These are phyloP conservation scores for Penicillium mononematosum DNA, from an alignment of 495 filamentous ascomycete genomes.

Conservation along the genomic window DNA sequence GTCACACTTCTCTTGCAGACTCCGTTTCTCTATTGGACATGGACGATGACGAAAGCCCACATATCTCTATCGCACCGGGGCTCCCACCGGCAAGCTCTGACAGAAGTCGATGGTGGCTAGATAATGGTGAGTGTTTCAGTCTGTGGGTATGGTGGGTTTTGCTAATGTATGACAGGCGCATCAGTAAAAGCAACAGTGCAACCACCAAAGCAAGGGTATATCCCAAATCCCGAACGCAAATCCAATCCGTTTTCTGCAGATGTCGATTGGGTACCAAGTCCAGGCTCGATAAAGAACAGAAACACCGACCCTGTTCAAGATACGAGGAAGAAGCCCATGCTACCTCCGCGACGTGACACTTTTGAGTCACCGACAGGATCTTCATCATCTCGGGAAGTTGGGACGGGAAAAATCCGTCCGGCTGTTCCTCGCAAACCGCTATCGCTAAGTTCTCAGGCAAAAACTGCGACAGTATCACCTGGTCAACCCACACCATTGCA, in stretches of 20 bases:
- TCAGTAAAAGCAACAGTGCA: slow-evolving; percentile 69
- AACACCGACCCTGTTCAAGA: not conserved
- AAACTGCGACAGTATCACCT: not conserved
- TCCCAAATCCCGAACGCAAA: slow-evolving; percentile 68
- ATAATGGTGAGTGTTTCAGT: slow-evolving; percentile 56
- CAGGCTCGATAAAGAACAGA: slow-evolving; percentile 3
- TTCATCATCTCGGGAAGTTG: not conserved
- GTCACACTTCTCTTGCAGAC: slow-evolving; percentile 41
- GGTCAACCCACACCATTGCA: not conserved
- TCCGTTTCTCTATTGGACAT: slow-evolving; percentile 52
- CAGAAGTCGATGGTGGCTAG: slow-evolving; percentile 89
- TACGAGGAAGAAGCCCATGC: slow-evolving; percentile 15
- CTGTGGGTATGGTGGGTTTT: not conserved
- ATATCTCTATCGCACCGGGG: slow-evolving; percentile 73
- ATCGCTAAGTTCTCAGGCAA: slow-evolving; percentile 25
- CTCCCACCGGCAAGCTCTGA: slow-evolving; percentile 90
- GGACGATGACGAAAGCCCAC: slow-evolving; percentile 73
- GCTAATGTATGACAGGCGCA: slow-evolving; percentile 49
- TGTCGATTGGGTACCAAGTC: slow-evolving; percentile 66
- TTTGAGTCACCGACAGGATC: slow-evolving; percentile 4
- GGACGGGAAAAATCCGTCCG: slow-evolving; percentile 22
- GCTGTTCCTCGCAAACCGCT: slow-evolving; percentile 38
- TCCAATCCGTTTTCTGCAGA: slow-evolving; percentile 77
- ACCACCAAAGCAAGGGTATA: slow-evolving; percentile 57
- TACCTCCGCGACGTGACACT: slow-evolving; percentile 18